Evolutionary conservation across 148 eudicot species (phyloP), one percentile per base, ranked within the genome.

Genomic region (Suaeda aralocaspica): DNA sequence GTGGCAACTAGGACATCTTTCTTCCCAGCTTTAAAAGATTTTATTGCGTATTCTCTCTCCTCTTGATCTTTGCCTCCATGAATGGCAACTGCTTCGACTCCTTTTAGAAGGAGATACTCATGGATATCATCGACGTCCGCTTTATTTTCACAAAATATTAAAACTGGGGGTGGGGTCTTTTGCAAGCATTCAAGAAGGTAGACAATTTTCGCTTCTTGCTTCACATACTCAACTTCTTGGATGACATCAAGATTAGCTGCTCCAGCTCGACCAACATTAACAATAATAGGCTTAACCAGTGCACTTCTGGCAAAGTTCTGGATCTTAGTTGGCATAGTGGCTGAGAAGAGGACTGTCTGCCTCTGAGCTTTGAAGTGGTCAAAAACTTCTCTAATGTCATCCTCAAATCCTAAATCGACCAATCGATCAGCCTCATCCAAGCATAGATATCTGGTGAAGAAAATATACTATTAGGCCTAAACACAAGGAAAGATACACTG

Each of bases 11-110:
- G 71, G 7, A 90, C 98, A 12, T 92, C 98, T 72, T 88, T 92
- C 46, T 83, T 77, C 70, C 92, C 82, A 0, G 90, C 77, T 82
- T 93, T 93, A 68, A 93, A 90, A 15, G 96, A 81, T 2, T 88
- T 81, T 29, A 93, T 93, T 0, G 96, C 96, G 22, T 90, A 80
- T 29, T 93, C 96, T 80, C 98, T 77, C 65, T 93, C 98, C 57
- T 88, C 96, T 45, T 93, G 98, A 68, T 90, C 98, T 70, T 90
- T 93, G 4, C 98, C 98, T 46, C 94, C 98, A 30, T 93, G 96
- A 61, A 90, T 74, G 1, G 98, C 92, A 55, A 93, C 98, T 1
- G 88, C 96, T 72, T 93, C 98, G 15, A 93, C 96, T 31, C 96
- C 96, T 79, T 93, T 93, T 2, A 90, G 51, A 2, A 93, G 86